Evolutionary conservation across 2,329 filamentous ascomycete species (phyloP).

Genomic region (Dactylonectria estremocensis): DNA sequence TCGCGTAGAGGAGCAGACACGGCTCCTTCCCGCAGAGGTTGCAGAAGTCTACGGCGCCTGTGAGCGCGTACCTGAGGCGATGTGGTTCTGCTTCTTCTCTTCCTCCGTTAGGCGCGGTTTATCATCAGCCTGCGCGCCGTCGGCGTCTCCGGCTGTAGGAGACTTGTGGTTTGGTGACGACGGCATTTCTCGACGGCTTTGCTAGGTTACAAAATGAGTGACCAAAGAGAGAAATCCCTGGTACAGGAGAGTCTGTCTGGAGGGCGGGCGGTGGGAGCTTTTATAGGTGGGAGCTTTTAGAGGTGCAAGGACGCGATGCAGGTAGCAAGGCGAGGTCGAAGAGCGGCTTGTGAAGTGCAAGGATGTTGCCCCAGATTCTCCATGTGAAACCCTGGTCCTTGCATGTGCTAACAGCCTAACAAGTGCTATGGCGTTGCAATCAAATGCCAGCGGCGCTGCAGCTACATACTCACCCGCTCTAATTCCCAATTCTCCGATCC

Average conservation of each 20-base stretch:
- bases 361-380: slow-evolving; percentile 53
- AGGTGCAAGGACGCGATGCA: slow-evolving; percentile 34
- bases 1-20: neutral
- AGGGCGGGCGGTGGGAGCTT: slow-evolving; percentile 12
- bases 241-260: neutral
- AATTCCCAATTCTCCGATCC: slow-evolving; percentile 10
- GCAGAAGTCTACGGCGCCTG: neutral
- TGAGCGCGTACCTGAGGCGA: slow-evolving; percentile 64
- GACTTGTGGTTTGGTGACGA: slow-evolving; percentile 52
- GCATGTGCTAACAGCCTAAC: slow-evolving; percentile 28
- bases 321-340: slow-evolving; percentile 9
- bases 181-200: slow-evolving; percentile 30
- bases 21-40: neutral
- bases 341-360: slow-evolving; percentile 40
- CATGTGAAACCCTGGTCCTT: slow-evolving; percentile 48
- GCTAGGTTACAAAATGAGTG: neutral
- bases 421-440: slow-evolving; percentile 11
- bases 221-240: slow-evolving; percentile 3
- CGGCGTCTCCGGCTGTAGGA: slow-evolving; percentile 43
- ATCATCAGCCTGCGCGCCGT: slow-evolving; percentile 55
- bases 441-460: slow-evolving; percentile 18
- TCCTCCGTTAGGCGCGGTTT: slow-evolving; percentile 68
- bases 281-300: slow-evolving; percentile 27
- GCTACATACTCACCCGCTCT: neutral
- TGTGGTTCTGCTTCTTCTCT: slow-evolving; percentile 71